A percentile compares a stretch with the other conserved stretches of the same genome.
These are phyloP conservation scores for Chimonanthus praecox DNA, from an alignment of 164 flowering plant species.

Conservation along the genomic window DNA sequence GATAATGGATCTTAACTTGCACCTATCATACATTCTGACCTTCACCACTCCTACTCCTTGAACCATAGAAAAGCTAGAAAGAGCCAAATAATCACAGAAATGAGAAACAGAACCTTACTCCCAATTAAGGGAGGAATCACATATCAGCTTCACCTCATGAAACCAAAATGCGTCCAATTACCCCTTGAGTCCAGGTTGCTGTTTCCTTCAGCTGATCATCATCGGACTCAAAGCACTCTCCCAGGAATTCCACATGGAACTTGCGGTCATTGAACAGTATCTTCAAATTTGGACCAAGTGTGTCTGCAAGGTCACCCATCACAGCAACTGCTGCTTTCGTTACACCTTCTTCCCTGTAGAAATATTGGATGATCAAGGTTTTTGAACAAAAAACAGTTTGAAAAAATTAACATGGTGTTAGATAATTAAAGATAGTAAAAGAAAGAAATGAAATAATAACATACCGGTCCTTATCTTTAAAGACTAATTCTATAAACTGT, in stretches of 20 bases:
- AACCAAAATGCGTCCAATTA: constrained; percentile 58
- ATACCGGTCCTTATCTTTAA: constrained; percentile 54
- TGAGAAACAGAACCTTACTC: background rate
- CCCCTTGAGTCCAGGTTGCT: constrained; percentile 71
- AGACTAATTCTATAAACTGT: constrained; percentile 63
- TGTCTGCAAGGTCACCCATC: constrained; percentile 80
- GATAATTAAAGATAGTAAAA: too few relatives aligned
- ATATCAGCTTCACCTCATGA: constrained; percentile 29
- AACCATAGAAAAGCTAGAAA: background rate
- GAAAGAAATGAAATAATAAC: background rate
- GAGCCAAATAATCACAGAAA: background rate
- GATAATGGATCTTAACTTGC: background rate
- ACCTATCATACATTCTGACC: background rate
- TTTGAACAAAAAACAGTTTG: too few relatives aligned
- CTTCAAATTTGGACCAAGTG: constrained; percentile 59
- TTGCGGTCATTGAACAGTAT: constrained; percentile 33
- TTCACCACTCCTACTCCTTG: background rate
- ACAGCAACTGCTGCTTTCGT: constrained; percentile 75
- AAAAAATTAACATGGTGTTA: background rate
- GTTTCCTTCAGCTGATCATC: constrained; percentile 78
- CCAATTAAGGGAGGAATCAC: background rate
- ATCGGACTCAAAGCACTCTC: constrained; percentile 64
- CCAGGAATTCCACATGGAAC: constrained; percentile 41
- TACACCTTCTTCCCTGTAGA: constrained; percentile 65
- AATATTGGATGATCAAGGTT: background rate